Evolutionary conservation across 2,329 filamentous ascomycete genomes (phyloP).

Genomic region (Aaosphaeria arxii): DNA sequence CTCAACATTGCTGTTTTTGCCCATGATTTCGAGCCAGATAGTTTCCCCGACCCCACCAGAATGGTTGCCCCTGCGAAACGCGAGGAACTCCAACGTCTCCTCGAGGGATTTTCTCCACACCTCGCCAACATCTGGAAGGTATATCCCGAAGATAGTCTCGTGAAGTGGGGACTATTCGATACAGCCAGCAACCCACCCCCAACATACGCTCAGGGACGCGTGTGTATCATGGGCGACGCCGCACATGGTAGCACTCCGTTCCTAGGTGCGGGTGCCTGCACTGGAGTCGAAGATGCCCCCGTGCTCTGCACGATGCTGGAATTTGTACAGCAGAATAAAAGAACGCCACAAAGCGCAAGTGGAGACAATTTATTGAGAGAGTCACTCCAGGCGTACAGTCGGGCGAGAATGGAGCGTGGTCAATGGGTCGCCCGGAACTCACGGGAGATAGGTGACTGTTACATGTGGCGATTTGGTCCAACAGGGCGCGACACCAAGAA

Average conservation of each 20-base stretch:
- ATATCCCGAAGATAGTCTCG: background rate
- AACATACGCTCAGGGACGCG: background rate
- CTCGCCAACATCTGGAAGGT: background rate
- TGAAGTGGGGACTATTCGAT: conserved; percentile 1
- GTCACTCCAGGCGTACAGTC: conserved; percentile 11
- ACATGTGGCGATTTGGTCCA: conserved; percentile 7
- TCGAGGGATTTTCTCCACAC: background rate
- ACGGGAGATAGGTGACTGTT: conserved; percentile 9
- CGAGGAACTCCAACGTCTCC: background rate
- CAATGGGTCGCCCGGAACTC: conserved; percentile 11
- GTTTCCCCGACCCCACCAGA: background rate
- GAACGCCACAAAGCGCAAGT: background rate
- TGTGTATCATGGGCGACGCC: conserved; percentile 48
- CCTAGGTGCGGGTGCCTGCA: conserved; percentile 50
- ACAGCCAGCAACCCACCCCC: background rate
- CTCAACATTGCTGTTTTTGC: background rate
- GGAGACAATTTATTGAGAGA: conserved; percentile 1
- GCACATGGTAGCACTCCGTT: conserved; percentile 52
- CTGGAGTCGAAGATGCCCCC: conserved; percentile 51
- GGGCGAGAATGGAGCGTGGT: conserved; percentile 6
- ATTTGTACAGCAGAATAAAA: background rate
- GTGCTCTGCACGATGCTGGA: conserved; percentile 24
- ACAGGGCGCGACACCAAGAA: conserved; percentile 3
- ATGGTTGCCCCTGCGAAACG: background rate
- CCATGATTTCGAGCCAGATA: background rate